Base-by-base conservation (phyloP, 257 asterid genomes). In the Nicotiana otophora region DNA sequence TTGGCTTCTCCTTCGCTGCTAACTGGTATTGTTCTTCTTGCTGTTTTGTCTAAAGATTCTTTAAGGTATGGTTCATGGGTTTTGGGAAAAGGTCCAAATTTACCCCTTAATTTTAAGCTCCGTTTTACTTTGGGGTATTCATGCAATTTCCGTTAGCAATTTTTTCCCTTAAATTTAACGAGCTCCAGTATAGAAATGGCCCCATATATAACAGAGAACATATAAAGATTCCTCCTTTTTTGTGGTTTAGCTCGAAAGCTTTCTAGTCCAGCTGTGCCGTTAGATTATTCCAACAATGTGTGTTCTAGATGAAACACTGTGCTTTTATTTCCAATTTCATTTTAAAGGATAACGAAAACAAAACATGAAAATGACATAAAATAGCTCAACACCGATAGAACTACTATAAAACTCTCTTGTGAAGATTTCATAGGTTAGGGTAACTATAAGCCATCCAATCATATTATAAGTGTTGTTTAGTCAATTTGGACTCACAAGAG, bases 1-100 rank as follows among this genome's bases (percentile, higher is more conserved):
- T 62, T 5, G 86, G 83, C 4, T 83, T 79, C 76, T 69, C 83
- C 30, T 83, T 23, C 36, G 81, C 65, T 36, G 86, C 83, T 55
- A 68, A 51, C 66, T 74, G 86, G 86, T 83, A 83, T 39, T 14
- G 2, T 74, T 74, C 63, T 23, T 72, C 62, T 46, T 48, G 1
- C 6, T 72, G 11, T 42, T 70, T 36, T 42, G 51, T 11, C 12
- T 42, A 9, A 4, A 42, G 51, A 42, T 42, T 42, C 51, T 42
- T 42, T 42, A 42, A 42, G 51, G 12, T 42, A 42, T 9, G 51
- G 51, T 42, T 42, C 51, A 9, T 42, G 51, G 51, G 51, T 42
- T 42, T 2, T 11, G 51, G 7, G 51, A 42, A 42, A 42, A 42
- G 51, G 51, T 9, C 51, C 51, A 42, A 42, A 42, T 42, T 9